Percentiles rank a stretch among this genome's conserved stretches.
These are phyloP conservation scores for Talaromyces sp. DNA, from an alignment of 2,329 filamentous ascomycete species.

Conservation along the genomic window DNA sequence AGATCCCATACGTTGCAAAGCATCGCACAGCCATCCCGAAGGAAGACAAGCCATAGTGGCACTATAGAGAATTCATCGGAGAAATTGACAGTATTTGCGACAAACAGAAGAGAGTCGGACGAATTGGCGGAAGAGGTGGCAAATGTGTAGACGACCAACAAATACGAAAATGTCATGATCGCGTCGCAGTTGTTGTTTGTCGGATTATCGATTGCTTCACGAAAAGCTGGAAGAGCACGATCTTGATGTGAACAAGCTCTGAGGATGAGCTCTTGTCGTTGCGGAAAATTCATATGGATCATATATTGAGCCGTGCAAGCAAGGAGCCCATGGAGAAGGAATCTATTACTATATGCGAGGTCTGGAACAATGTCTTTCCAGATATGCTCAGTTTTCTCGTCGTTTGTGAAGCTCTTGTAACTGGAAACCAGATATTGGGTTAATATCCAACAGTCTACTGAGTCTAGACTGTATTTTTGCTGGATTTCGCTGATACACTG, in stretches of 20 bases:
- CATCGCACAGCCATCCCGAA: conserved; percentile 25
- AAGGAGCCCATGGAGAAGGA: conserved; percentile 42
- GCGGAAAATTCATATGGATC: conserved; percentile 26
- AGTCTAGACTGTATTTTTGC: not conserved
- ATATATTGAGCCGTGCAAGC: conserved; percentile 41
- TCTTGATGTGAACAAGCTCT: conserved; percentile 16
- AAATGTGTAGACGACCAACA: conserved; percentile 23
- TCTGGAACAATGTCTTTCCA: conserved; percentile 28
- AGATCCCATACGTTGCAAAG: conserved; percentile 23
- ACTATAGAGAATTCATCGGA: not conserved
- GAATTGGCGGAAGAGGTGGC: conserved; percentile 21
- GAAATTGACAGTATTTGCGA: not conserved
- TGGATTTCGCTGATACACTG: not conserved
- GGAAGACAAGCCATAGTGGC: conserved; percentile 23
- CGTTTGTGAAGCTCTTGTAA: conserved; percentile 3
- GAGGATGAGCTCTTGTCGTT: conserved; percentile 26
- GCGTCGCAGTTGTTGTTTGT: conserved; percentile 21
- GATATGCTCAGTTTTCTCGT: not conserved
- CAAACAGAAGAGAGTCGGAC: conserved; percentile 21
- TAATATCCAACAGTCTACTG: not conserved
- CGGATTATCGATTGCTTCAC: conserved; percentile 20
- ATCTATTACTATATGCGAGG: conserved; percentile 33
- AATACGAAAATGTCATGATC: conserved; percentile 21
- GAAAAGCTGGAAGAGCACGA: not conserved
- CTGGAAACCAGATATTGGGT: not conserved